Evolutionary conservation across 495 filamentous ascomycete species (phyloP), one percentile per base, ranked within the genome.

Genomic region (Penicillium robsamsonii): DNA sequence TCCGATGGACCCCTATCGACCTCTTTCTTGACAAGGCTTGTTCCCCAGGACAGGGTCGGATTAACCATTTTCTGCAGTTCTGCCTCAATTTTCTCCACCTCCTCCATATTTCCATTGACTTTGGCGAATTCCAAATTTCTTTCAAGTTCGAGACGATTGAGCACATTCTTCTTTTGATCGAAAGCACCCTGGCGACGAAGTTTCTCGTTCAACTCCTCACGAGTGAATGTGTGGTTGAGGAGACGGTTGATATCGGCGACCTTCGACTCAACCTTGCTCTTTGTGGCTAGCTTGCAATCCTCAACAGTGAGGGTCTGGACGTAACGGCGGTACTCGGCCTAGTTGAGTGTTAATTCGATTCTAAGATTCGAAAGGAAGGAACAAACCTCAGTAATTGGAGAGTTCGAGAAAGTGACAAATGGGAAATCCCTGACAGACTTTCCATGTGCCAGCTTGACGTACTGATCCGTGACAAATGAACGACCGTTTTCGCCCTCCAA

Each of bases 251-350:
- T 92, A 57, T 92, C 90, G 40, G 79, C 74, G n/a, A 90, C 82
- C 72, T 96, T 96, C 44, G 72, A 69, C 15, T 77, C 70, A 2
- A 97, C 71, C 58, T 80, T 79, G 5, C 83, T 74, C 50, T 81
- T 82, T 3, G 83, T 89, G 20, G 92, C 89, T 35, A 95, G 69
- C 17, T 86, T 75, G 48, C 87, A 74, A 57, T 85, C 85, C 24
- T 93, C 90, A 20, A 85, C 80, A 13, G 82, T 73, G 71, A 91
- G 82, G 25, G 84, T 86, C 55, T 84, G 83, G 60, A 88, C 89
- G 70, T 90, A 95, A n/a, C 89, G 91, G 53, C 84, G 85, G 68
- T 85, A 89, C 65, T 97, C 94, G 35, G 79, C 70, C 89, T 93
- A 52, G 5, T 53, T 7, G 44, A 11, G 52, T 68, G 64, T 81